Base-by-base conservation (phyloP, 2,329 filamentous ascomycete genomes). In the Cordyceps farinosa region DNA sequence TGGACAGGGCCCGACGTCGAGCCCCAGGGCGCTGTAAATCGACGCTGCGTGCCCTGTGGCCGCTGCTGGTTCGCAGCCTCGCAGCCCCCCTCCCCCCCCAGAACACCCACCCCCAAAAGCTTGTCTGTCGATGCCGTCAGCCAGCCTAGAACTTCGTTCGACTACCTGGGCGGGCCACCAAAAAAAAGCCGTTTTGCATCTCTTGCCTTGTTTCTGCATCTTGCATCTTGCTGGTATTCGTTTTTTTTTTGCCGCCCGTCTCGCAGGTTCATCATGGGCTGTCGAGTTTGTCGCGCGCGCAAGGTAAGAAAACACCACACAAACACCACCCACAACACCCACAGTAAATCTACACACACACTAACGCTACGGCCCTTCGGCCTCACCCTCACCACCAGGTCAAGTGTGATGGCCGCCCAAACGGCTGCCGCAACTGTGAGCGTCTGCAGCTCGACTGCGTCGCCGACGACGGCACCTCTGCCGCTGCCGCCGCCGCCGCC, bases 351-450 rank as follows among this genome's bases (percentile, higher is more conserved):
- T 32, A 17, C 30, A 34, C 51, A 62, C 52, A 27, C 56, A 59
- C 53, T 61, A 40, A 60, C 61, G 36, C 64, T 13, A 36, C 58
- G 44, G 34, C 29, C 42, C 30, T 55, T 52, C 55, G 48, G 52
- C 44, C 27, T 59, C 38, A 54, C 61, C 55, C 51, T 15, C 34
- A 30, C 34, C 38, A 42, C 59, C 22, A 78, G 76, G 76, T 78
- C 70, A 77, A 77, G 70, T 78, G 76, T 66, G 76, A 78, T 65
- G 76, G 75, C 53, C 73, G 76, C n/a, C 75, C 75, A 45, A 72
- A 77, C 67, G 76, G 76, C 67, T 78, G 76, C 69, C 75, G 75
- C 68, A 78, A 78, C 67, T 78, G 76, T 66, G 76, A 78, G 69
- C 75, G 76, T 47, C 75, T 78, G 55, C 75, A 78, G 69, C 74